These are phyloP conservation scores for Fusarium drepaniforme DNA, from an alignment of 2,329 filamentous ascomycete genomes.

Conservation along the genomic window DNA sequence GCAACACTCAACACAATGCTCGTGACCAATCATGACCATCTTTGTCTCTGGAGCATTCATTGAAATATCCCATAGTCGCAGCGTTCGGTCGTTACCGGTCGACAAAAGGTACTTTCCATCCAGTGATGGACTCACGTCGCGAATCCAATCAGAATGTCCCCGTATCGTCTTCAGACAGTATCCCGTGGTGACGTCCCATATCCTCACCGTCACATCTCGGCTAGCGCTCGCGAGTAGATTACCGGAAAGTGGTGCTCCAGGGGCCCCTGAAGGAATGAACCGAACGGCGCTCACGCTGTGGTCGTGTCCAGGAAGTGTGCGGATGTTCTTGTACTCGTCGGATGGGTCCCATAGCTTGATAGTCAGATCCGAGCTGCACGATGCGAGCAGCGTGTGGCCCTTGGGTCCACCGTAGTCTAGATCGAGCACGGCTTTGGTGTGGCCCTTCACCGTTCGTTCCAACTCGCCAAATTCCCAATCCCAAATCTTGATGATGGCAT, in stretches of 20 bases:
- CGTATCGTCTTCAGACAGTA: conserved; percentile 92
- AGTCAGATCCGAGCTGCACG: conserved; percentile 88
- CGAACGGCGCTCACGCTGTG: conserved; percentile 91
- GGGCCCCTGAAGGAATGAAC: conserved; percentile 87
- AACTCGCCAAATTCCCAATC: conserved; percentile 95
- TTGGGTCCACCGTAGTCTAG: conserved; percentile 88
- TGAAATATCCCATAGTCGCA: conserved; percentile 86
- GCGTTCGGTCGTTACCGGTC: conserved; percentile 84
- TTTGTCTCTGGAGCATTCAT: conserved; percentile 75
- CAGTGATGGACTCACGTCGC: conserved; percentile 83
- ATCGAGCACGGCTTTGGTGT: conserved; percentile 88
- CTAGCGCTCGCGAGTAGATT: conserved; percentile 90
- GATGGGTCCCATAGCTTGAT: conserved; percentile 96
- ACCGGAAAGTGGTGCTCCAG: conserved; percentile 81
- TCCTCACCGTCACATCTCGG: conserved; percentile 84
- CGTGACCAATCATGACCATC: conserved; percentile 85
- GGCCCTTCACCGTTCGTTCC: conserved; percentile 89
- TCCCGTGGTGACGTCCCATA: conserved; percentile 95
- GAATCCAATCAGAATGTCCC: conserved; percentile 92
- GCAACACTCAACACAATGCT: conserved; percentile 88
- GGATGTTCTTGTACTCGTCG: conserved; percentile 95
- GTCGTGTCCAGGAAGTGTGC: conserved; percentile 90
- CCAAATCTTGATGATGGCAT: conserved; percentile 96
- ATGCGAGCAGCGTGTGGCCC: conserved; percentile 73
- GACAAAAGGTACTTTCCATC: conserved; percentile 89